A percentile compares a stretch with the other conserved stretches of the same genome.
These are phyloP conservation scores for Alnus glutinosa DNA, from an alignment of 306 rosid genomes.

Conservation along the genomic window DNA sequence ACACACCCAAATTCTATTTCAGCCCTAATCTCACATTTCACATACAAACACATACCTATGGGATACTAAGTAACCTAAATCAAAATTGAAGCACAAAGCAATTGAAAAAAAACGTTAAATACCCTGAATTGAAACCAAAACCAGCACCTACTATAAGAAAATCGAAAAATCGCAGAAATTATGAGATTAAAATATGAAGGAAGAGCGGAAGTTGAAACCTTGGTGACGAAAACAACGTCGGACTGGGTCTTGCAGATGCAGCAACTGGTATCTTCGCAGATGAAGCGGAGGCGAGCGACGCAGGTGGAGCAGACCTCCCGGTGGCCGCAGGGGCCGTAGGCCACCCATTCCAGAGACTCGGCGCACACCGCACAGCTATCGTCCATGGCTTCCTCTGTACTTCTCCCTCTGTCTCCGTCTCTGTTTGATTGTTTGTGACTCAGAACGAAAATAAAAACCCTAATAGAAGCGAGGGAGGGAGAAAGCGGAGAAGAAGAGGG, in stretches of 20 bases:
- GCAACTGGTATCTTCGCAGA: slow-evolving; percentile 36
- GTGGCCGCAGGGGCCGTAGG: slow-evolving; percentile 42
- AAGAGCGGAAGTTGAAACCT: slow-evolving; percentile 18
- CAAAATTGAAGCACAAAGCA: not conserved
- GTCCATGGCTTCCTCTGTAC: slow-evolving; percentile 22
- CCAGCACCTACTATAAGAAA: not conserved
- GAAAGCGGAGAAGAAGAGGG: not conserved
- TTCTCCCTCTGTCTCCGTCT: slow-evolving; percentile 3
- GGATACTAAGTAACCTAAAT: not conserved
- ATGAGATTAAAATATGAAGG: not conserved
- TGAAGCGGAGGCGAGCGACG: slow-evolving; percentile 37
- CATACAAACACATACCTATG: not conserved
- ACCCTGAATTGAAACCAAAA: not conserved
- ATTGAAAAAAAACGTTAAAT: not conserved
- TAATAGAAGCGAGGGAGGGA: not conserved
- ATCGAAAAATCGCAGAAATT: not conserved
- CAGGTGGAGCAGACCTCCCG: slow-evolving; percentile 47
- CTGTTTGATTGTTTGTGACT: not conserved
- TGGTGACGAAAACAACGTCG: slow-evolving; percentile 31
- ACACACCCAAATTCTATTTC: not conserved
- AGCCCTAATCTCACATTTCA: not conserved
- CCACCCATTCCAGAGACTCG: slow-evolving; percentile 40
- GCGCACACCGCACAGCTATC: slow-evolving; percentile 45
- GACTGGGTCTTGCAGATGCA: slow-evolving; percentile 42
- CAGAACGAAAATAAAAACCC: not conserved